Evolutionary conservation across 805 yeast genomes (phyloP).

Genomic region (Yarrowia sp.): DNA sequence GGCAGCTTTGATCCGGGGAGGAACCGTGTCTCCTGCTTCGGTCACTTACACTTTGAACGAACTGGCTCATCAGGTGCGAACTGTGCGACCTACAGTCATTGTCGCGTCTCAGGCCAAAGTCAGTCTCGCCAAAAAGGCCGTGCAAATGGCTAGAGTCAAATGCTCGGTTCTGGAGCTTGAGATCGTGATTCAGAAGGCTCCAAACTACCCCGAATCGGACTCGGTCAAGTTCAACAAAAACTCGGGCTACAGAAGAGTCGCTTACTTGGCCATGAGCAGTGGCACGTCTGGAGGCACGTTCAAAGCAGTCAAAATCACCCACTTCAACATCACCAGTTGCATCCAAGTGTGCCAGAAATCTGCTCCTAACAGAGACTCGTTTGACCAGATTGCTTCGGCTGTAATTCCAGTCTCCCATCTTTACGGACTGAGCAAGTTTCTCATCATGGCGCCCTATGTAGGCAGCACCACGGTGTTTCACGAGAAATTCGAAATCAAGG

Average conservation of each 20-base stretch:
- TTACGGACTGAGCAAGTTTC: constrained; percentile 47
- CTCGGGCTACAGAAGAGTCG: constrained; percentile 10
- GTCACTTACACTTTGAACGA: constrained; percentile 17
- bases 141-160: constrained; percentile 16
- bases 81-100: constrained; percentile 1
- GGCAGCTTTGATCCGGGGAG: constrained; percentile 18
- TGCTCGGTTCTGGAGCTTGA: background rate
- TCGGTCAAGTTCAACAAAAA: background rate
- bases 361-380: background rate
- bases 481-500: constrained; percentile 49
- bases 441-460: constrained; percentile 43
- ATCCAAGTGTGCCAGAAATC: constrained; percentile 26
- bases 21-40: constrained; percentile 25
- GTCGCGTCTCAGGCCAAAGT: background rate
- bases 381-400: constrained; percentile 48
- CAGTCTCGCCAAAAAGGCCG: constrained; percentile 2
- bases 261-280: constrained; percentile 13
- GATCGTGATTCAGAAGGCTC: background rate
- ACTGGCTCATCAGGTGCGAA: constrained; percentile 15
- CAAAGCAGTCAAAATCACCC: constrained; percentile 29
- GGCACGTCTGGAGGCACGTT: constrained; percentile 17
- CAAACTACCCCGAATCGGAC: background rate
- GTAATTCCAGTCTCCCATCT: constrained; percentile 48
- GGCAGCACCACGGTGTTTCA: constrained; percentile 46
- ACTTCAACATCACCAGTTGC: constrained; percentile 52